These are phyloP conservation scores for Backusella macrospora DNA, from an alignment of 192 early-diverging fungal genomes.

Conservation along the genomic window DNA sequence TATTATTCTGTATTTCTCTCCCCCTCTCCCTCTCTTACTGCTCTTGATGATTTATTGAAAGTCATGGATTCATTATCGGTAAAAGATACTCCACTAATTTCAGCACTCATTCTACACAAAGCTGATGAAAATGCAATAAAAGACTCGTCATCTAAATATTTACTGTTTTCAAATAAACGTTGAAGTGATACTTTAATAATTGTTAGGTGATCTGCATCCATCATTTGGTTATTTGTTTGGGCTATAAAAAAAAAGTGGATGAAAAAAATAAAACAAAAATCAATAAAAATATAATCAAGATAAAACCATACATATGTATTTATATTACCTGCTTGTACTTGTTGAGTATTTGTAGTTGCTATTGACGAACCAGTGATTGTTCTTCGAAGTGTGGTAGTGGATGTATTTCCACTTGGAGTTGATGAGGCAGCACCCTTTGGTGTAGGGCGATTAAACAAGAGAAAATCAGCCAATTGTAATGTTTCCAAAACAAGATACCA, in stretches of 20 bases:
- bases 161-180: slow-evolving; percentile 73
- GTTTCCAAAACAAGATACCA: slow-evolving; percentile 92
- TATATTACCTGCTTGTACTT: neutral
- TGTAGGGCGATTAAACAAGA: slow-evolving; percentile 55
- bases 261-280: too few relatives aligned
- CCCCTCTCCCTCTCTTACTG: slow-evolving; percentile 17
- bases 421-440: slow-evolving; percentile 29
- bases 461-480: slow-evolving; percentile 83
- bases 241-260: neutral
- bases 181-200: slow-evolving; percentile 55
- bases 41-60: slow-evolving; percentile 22
- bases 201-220: slow-evolving; percentile 47
- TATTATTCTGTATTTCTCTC: neutral
- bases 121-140: slow-evolving; percentile 70
- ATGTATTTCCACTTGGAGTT: neutral
- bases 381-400: slow-evolving; percentile 12
- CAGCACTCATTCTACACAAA: slow-evolving; percentile 64
- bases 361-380: slow-evolving; percentile 9
- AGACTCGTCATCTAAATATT: slow-evolving; percentile 55
- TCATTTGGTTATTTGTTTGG: slow-evolving; percentile 23
- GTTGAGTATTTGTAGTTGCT: neutral
- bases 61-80: slow-evolving; percentile 33
- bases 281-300: too few relatives aligned
- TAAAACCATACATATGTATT: too few relatives aligned
- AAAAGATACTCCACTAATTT: slow-evolving; percentile 52